A percentile compares a stretch with the other conserved stretches of the same genome.
These are phyloP conservation scores for Tylopilus sp. DNA, from an alignment of 768 basidiomycete species.

Conservation along the genomic window DNA sequence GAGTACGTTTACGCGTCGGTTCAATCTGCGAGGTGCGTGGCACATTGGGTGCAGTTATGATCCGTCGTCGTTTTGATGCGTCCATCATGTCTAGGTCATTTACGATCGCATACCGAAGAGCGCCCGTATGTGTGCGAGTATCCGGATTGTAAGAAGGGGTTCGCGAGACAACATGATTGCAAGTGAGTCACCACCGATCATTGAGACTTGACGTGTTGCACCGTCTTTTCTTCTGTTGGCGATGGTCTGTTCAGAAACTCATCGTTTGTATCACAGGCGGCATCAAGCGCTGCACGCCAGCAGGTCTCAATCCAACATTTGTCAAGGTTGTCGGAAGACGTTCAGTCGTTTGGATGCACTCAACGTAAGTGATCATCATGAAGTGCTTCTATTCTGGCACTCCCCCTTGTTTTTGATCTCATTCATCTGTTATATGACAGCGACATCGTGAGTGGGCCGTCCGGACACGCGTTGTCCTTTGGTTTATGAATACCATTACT, in stretches of 20 bases:
- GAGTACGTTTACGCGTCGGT: conserved; percentile 93
- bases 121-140: conserved; percentile 91
- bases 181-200: conserved; percentile 56
- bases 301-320: conserved; percentile 80
- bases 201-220: background rate
- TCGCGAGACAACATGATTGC: conserved; percentile 96
- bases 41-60: background rate
- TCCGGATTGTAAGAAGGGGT: conserved; percentile 92
- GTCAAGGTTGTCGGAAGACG: conserved; percentile 90
- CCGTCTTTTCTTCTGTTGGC: background rate
- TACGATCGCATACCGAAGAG: conserved; percentile 94
- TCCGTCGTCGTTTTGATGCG: conserved; percentile 8
- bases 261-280: conserved; percentile 45
- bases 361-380: conserved; percentile 64
- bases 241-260: conserved; percentile 2
- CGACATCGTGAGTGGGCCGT: conserved; percentile 63
- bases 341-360: conserved; percentile 93
- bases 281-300: conserved; percentile 88
- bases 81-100: conserved; percentile 56
- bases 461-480: conserved; percentile 20
- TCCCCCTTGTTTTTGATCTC: conserved; percentile 21
- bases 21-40: conserved; percentile 74
- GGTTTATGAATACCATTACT: conserved; percentile 24
- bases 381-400: conserved; percentile 25
- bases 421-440: conserved; percentile 39